Evolutionary conservation across 805 yeast genomes (phyloP).

Genomic region (Saccharomycopsis sp.): DNA sequence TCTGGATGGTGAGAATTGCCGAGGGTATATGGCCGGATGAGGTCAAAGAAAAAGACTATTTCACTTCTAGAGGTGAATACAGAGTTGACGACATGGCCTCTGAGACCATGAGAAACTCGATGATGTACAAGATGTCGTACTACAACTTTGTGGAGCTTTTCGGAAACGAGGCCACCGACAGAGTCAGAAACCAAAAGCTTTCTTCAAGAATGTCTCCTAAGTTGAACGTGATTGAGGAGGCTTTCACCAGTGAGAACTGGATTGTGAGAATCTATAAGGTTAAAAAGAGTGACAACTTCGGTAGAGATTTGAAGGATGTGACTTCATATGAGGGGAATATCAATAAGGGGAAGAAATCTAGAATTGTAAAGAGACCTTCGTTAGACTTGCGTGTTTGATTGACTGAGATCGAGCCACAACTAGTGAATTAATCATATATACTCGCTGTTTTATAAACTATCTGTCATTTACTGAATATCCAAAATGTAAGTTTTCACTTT

Average conservation of each 20-base stretch:
- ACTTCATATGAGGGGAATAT: constrained; percentile 42
- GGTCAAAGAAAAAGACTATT: constrained; percentile 75
- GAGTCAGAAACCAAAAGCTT: constrained; percentile 82
- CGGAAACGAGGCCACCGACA: constrained; percentile 58
- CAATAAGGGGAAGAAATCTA: constrained; percentile 32
- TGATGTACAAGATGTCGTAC: constrained; percentile 93
- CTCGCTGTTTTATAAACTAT: no score
- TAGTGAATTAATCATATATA: no score
- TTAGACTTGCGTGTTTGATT: constrained; percentile 38
- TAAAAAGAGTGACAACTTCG: constrained; percentile 80
- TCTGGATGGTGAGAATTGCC: constrained; percentile 99
- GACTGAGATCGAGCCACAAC: neutral
- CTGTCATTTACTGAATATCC: no score
- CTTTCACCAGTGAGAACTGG: constrained; percentile 94
- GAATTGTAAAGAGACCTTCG: constrained; percentile 46
- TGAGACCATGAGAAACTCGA: constrained; percentile 75
- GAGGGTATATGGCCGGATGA: constrained; percentile 99
- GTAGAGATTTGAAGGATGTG: constrained; percentile 64
- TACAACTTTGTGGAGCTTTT: constrained; percentile 74
- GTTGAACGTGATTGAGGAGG: constrained; percentile 83
- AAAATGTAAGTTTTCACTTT: no score
- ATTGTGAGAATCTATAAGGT: constrained; percentile 89
- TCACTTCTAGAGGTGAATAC: constrained; percentile 82
- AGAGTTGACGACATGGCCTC: constrained; percentile 79
- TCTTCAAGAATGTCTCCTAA: constrained; percentile 42